A percentile compares a stretch with the other conserved stretches of the same genome.
phyloP scores from a whole-genome alignment of 768 basidiomycete species.

The Mycena chlorophos region DNA sequence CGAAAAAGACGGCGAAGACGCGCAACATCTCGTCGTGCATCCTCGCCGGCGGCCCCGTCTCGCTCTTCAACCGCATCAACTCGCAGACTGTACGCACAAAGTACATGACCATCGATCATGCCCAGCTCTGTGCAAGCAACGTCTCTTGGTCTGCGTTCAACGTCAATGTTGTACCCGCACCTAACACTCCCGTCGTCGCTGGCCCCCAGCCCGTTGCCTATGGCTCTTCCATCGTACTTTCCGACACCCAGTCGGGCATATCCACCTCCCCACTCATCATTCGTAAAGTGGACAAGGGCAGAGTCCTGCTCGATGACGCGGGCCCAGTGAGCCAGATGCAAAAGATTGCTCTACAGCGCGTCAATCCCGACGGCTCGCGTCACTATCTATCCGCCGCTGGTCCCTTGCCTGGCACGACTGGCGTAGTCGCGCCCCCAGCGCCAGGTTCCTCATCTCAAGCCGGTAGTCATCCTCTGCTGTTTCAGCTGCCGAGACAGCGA shows the following conservation, averaged over 20 bases:
- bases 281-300: constrained; percentile 90
- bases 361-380: constrained; percentile 78
- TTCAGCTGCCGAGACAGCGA: constrained; percentile 75
- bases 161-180: constrained; percentile 82
- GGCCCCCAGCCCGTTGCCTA: constrained; percentile 88
- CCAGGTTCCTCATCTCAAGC: constrained; percentile 75
- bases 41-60: constrained; percentile 84
- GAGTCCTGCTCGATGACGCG: constrained; percentile 83
- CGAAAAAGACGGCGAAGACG: constrained; percentile 95
- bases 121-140: constrained; percentile 84
- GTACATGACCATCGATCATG: constrained; percentile 92
- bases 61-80: constrained; percentile 94
- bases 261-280: constrained; percentile 84
- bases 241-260: constrained; percentile 82
- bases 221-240: constrained; percentile 84
- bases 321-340: constrained; percentile 97
- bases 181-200: constrained; percentile 50
- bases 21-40: constrained; percentile 91
- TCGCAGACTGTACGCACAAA: constrained; percentile 96
- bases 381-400: constrained; percentile 90
- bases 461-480: constrained; percentile 79
- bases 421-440: constrained; percentile 65
- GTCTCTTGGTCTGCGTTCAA: constrained; percentile 93
- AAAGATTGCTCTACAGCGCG: constrained; percentile 87
- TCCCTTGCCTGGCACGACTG: constrained; percentile 75